Percentiles rank a stretch among this genome's conserved stretches.
Conservation (phyloP, 495 filamentous ascomycete genomes). For the Penicillium pulvis region DNA sequence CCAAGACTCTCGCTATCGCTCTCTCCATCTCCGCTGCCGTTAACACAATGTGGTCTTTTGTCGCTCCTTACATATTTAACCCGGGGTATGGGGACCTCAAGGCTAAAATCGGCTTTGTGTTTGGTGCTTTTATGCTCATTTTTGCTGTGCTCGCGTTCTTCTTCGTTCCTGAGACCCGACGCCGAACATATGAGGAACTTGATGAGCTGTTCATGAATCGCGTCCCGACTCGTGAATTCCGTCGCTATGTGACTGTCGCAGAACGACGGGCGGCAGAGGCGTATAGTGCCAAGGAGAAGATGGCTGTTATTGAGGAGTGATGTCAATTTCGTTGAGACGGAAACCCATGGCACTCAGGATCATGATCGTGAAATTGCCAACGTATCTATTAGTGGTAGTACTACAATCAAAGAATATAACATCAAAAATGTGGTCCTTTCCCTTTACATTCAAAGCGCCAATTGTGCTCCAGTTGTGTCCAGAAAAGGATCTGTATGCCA, state of each 20-base stretch:
- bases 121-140: slow-evolving; percentile 58
- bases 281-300: not conserved
- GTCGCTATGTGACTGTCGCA: not conserved
- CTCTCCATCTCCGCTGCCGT: not conserved
- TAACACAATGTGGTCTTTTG: slow-evolving; percentile 3
- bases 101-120: slow-evolving; percentile 66
- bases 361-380: too few relatives aligned
- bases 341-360: too few relatives aligned
- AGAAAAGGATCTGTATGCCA: too few relatives aligned
- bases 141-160: slow-evolving; percentile 64
- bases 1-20: slow-evolving; percentile 2
- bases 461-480: too few relatives aligned
- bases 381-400: too few relatives aligned
- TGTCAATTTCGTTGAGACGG: too few relatives aligned
- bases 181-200: slow-evolving; percentile 63
- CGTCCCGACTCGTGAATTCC: slow-evolving; percentile 43
- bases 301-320: not conserved
- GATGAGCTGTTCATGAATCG: slow-evolving; percentile 61
- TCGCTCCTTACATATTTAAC: slow-evolving; percentile 66
- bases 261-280: slow-evolving; percentile 4
- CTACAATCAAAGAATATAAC: too few relatives aligned
- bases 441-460: too few relatives aligned
- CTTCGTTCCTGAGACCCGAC: slow-evolving; percentile 62
- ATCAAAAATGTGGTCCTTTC: too few relatives aligned
- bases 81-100: slow-evolving; percentile 62